Percentiles rank a stretch among this genome's conserved stretches.
phyloP scores from a whole-genome alignment of 1,284 basidiomycete genomes.

The Athelia psychrophila region DNA sequence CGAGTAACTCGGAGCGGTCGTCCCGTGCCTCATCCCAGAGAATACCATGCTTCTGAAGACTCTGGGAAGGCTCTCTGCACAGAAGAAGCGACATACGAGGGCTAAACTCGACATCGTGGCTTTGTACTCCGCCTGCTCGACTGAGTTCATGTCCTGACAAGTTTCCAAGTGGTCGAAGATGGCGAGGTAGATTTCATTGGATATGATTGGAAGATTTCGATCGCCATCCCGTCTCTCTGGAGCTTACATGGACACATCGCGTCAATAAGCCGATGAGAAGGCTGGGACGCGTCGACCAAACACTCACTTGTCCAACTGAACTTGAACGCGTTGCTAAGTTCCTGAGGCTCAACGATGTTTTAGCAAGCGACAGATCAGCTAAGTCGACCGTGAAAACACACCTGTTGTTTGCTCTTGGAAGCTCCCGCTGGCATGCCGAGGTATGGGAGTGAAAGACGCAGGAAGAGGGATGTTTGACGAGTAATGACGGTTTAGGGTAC shows the following conservation, averaged over 20 bases:
- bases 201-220: slow-evolving; percentile 13
- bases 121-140: slow-evolving; percentile 9
- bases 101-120: slow-evolving; percentile 28
- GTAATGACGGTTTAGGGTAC: too few relatives aligned
- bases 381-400: too few relatives aligned
- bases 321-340: neutral
- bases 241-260: neutral
- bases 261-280: neutral
- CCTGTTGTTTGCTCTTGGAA: too few relatives aligned
- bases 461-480: neutral
- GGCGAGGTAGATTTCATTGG: slow-evolving; percentile 33
- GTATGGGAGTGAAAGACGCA: neutral
- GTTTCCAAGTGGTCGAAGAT: slow-evolving; percentile 30
- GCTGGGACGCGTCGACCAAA: neutral
- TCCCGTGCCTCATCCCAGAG: slow-evolving; percentile 10
- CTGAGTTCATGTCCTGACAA: slow-evolving; percentile 7
- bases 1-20: neutral
- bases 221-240: neutral
- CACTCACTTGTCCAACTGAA: slow-evolving; percentile 2
- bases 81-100: slow-evolving; percentile 42
- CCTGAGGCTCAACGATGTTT: neutral
- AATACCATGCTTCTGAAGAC: slow-evolving; percentile 31
- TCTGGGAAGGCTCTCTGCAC: slow-evolving; percentile 29
- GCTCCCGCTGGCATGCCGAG: too few relatives aligned
- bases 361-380: neutral